Conservation (phyloP, 805 yeast genomes). For the Candida corydali region DNA sequence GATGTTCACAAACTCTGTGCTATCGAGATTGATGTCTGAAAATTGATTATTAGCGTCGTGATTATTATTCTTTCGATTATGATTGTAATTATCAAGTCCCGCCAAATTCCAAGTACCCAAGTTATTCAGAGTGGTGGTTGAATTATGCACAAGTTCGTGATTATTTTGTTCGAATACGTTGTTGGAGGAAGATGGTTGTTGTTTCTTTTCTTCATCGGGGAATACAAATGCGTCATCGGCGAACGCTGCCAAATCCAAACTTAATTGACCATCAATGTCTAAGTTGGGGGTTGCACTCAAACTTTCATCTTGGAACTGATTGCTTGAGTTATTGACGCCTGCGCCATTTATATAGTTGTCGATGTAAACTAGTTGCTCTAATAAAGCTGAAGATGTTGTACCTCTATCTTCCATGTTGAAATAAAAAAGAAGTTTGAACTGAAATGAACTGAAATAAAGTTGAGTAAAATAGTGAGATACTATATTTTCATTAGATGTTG, state of each 20-base stretch:
- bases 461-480: no score
- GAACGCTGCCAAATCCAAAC: slow-evolving; percentile 69
- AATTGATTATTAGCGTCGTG: not conserved
- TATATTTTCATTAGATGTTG: no score
- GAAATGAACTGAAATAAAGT: no score
- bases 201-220: slow-evolving; percentile 69
- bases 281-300: slow-evolving; percentile 30
- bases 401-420: slow-evolving; percentile 8
- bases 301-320: slow-evolving; percentile 27
- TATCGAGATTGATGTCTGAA: not conserved
- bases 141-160: no score
- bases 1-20: slow-evolving; percentile 1
- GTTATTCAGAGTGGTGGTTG: not conserved
- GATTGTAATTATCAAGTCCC: not conserved
- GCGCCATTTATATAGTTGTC: slow-evolving; percentile 69
- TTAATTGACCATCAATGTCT: slow-evolving; percentile 38
- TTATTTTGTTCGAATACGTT: no score
- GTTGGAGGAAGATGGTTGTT: slow-evolving; percentile 8
- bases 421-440: no score
- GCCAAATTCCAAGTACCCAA: not conserved
- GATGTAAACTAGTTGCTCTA: slow-evolving; percentile 77
- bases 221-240: slow-evolving; percentile 78
- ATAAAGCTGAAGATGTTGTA: slow-evolving; percentile 39
- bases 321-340: slow-evolving; percentile 15
- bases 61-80: not conserved